phyloP scores from a whole-genome alignment of 75 land plant species.

The Picea glauca region DNA sequence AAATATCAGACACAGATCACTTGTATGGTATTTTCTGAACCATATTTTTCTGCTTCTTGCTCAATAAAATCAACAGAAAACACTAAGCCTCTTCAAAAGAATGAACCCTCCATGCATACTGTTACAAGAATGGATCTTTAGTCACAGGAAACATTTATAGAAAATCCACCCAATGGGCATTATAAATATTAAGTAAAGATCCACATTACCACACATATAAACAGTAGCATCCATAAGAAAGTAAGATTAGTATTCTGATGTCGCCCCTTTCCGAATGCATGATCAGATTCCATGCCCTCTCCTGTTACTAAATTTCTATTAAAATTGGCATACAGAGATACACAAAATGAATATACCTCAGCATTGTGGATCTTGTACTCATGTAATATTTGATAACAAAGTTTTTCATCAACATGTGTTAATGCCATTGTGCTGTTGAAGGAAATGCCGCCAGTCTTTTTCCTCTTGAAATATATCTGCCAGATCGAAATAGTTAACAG shows the following conservation, averaged over 20 bases:
- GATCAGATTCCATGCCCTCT: background rate
- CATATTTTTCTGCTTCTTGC: background rate
- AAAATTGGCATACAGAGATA: slow-evolving; percentile 1
- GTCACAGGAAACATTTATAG: background rate
- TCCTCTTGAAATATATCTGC: slow-evolving; percentile 98
- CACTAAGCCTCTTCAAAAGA: background rate
- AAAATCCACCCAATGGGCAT: background rate
- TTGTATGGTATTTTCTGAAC: background rate
- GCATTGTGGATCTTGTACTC: slow-evolving; percentile 99
- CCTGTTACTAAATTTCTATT: background rate
- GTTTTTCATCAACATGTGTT: slow-evolving; percentile 97
- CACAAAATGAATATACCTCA: slow-evolving; percentile 53
- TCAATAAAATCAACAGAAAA: background rate
- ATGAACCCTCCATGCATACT: background rate
- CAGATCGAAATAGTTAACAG: background rate
- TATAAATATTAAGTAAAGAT: background rate
- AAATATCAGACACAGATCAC: background rate
- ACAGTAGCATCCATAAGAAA: background rate
- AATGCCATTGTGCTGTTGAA: slow-evolving; percentile 87
- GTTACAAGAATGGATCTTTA: background rate
- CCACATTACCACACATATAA: background rate
- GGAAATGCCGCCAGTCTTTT: slow-evolving; percentile 98
- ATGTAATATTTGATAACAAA: slow-evolving; percentile 96
- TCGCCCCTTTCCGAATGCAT: background rate
- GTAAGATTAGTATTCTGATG: background rate